Evolutionary conservation across 768 basidiomycete species (phyloP).

Genomic region (Pulveroboletus sp.): DNA sequence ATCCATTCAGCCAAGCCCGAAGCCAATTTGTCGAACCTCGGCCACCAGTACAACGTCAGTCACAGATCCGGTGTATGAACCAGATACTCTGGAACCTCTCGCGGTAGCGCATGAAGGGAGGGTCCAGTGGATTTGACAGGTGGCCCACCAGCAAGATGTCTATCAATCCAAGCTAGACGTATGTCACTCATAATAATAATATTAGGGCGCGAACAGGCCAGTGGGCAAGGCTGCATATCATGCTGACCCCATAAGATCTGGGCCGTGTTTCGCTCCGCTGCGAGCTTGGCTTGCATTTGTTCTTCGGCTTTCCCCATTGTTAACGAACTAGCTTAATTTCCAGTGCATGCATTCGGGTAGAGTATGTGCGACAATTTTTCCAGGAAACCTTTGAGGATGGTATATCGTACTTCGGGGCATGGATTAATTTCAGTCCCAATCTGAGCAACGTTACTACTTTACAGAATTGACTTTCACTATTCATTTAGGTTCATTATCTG

Average conservation of each 20-base stretch:
- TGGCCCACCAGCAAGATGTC: constrained; percentile 59
- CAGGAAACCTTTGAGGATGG: constrained; percentile 62
- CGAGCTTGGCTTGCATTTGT: constrained; percentile 45
- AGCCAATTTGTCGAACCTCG: constrained; percentile 37
- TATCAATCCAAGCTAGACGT: constrained; percentile 69
- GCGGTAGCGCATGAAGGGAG: constrained; percentile 50
- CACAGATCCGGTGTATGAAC: constrained; percentile 38
- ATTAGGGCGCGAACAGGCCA: constrained; percentile 43
- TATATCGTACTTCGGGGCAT: constrained; percentile 64
- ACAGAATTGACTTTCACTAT: neutral
- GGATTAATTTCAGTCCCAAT: constrained; percentile 62
- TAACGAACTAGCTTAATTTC: no score
- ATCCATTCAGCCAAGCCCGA: constrained; percentile 50
- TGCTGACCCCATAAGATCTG: constrained; percentile 52
- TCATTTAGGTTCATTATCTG: constrained; percentile 49
- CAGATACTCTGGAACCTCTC: constrained; percentile 53
- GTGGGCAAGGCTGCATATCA: neutral
- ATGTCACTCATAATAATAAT: constrained; percentile 67
- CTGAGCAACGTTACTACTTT: constrained; percentile 26
- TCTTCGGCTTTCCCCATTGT: no score
- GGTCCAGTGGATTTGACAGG: constrained; percentile 61
- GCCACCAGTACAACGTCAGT: constrained; percentile 24
- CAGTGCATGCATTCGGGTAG: constrained; percentile 54
- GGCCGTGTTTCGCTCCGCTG: constrained; percentile 63
- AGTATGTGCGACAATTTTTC: constrained; percentile 63